A percentile compares a stretch with the other conserved stretches of the same genome.
phyloP scores from a whole-genome alignment of 345 rosid species.

The Raphanus raphanistrum region DNA sequence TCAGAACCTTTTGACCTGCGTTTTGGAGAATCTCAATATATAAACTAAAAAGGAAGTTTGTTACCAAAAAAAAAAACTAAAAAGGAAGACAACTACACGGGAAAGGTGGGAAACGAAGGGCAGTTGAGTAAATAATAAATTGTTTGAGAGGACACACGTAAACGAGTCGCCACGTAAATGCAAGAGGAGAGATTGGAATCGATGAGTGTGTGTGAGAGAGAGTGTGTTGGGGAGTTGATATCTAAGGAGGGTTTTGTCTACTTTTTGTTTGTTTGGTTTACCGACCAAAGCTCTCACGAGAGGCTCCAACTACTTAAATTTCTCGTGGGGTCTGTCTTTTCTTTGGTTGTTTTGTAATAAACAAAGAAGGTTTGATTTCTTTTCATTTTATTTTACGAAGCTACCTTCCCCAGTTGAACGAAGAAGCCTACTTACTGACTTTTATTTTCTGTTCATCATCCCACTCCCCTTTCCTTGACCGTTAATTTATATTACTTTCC shows the following conservation, averaged over 20 bases:
- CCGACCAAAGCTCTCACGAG: constrained; percentile 20
- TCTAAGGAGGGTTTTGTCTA: constrained; percentile 35
- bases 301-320: neutral
- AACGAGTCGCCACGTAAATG: constrained; percentile 42
- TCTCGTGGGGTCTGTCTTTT: constrained; percentile 5
- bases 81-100: neutral
- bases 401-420: constrained; percentile 38
- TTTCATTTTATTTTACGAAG: constrained; percentile 13
- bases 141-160: constrained; percentile 29
- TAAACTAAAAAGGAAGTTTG: too few species aligned
- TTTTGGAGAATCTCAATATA: neutral
- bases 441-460: constrained; percentile 1
- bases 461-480: constrained; percentile 23
- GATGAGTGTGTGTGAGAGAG: constrained; percentile 3
- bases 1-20: neutral
- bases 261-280: neutral
- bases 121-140: constrained; percentile 14
- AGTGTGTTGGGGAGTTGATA: constrained; percentile 39
- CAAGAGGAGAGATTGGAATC: constrained; percentile 15
- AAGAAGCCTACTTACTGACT: neutral
- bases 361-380: neutral
- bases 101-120: neutral
- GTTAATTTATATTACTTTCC: neutral
- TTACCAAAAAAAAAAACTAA: too few species aligned
- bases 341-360: neutral